Percentiles rank a stretch among this genome's conserved stretches.
phyloP scores from a whole-genome alignment of 345 rosid species.

The Mallotus nudiflorus region DNA sequence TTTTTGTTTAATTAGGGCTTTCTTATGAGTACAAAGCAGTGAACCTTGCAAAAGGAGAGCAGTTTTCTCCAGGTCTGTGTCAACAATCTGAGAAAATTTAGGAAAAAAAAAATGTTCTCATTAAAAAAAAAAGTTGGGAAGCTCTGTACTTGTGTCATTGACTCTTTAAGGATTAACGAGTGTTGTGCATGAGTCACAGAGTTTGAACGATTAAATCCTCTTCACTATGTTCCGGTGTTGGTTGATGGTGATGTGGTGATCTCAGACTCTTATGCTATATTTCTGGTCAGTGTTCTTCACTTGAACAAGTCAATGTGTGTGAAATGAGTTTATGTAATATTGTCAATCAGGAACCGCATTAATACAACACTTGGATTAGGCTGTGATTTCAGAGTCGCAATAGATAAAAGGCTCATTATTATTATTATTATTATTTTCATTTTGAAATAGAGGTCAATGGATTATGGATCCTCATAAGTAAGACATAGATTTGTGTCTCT shows the following conservation, averaged over 20 bases:
- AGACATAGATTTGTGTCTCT: not conserved
- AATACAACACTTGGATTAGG: not conserved
- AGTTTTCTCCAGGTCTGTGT: conserved; percentile 40
- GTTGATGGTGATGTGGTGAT: conserved; percentile 51
- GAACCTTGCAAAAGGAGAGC: conserved; percentile 46
- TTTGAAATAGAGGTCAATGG: too few species aligned
- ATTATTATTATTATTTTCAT: not conserved
- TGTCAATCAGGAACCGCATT: not conserved
- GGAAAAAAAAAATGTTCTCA: not conserved
- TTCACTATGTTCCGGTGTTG: conserved; percentile 44
- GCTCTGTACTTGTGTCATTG: not conserved
- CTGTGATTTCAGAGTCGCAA: not conserved
- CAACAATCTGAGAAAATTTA: not conserved
- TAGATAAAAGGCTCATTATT: not conserved
- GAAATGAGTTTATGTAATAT: not conserved
- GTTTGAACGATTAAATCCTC: conserved; percentile 50
- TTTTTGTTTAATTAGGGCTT: conserved; percentile 32
- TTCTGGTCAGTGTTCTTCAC: conserved; percentile 40
- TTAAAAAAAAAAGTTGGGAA: too few species aligned
- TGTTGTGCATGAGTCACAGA: conserved; percentile 33
- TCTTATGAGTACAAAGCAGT: conserved; percentile 48
- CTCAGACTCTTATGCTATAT: conserved; percentile 55
- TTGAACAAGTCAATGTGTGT: not conserved
- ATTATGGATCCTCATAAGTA: too few species aligned
- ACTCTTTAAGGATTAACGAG: not conserved